Evolutionary conservation across 2,329 filamentous ascomycete genomes (phyloP).

Genomic region (Exophiala lecanii-corni): DNA sequence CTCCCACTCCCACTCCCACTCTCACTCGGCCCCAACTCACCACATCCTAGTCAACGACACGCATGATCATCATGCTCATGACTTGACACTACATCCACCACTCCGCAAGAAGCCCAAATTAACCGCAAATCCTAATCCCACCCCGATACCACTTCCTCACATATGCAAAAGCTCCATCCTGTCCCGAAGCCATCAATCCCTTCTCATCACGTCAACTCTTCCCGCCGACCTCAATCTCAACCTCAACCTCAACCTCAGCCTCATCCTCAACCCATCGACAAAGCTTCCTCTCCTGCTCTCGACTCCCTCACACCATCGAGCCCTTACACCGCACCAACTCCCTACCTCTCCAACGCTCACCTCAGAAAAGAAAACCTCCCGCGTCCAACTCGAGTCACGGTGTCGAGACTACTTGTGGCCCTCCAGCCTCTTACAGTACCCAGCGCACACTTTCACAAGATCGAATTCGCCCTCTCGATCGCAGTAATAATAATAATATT

Average conservation of each 20-base stretch:
- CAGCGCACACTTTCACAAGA: constrained; percentile 38
- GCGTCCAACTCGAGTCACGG: constrained; percentile 47
- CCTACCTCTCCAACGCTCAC: constrained; percentile 13
- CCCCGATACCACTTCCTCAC: constrained; percentile 3
- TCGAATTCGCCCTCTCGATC: constrained; percentile 24
- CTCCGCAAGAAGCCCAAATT: constrained; percentile 24
- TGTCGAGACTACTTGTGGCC: constrained; percentile 47
- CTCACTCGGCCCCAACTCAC: neutral
- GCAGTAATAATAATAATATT: no score
- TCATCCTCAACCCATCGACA: no score
- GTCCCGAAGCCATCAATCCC: constrained; percentile 7
- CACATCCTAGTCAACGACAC: constrained; percentile 3
- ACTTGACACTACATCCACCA: constrained; percentile 18
- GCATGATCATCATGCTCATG: constrained; percentile 6
- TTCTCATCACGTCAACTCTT: constrained; percentile 7
- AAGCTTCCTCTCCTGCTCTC: constrained; percentile 10
- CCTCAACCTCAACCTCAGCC: no score
- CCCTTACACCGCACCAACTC: constrained; percentile 17
- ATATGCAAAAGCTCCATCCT: constrained; percentile 15
- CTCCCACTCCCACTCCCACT: constrained; percentile 11
- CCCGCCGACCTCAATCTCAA: constrained; percentile 18
- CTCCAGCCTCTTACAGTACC: constrained; percentile 48
- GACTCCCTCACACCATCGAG: constrained; percentile 10
- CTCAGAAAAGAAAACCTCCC: constrained; percentile 36
- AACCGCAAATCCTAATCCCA: constrained; percentile 6